A percentile compares a stretch with the other conserved stretches of the same genome.
phyloP scores from a whole-genome alignment of 768 basidiomycete species.

The Suillus variegatus region DNA sequence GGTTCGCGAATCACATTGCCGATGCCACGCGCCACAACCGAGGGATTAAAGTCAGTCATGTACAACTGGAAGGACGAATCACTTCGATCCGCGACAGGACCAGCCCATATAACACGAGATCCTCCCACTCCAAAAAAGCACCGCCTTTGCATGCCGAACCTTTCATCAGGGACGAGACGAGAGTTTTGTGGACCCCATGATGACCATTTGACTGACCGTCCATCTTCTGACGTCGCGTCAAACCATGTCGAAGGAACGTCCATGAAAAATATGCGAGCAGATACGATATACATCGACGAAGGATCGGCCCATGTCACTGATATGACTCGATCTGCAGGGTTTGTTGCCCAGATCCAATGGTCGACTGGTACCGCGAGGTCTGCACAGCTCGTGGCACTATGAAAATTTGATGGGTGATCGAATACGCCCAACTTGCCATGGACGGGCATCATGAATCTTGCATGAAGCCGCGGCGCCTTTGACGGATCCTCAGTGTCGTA shows the following conservation, averaged over 20 bases:
- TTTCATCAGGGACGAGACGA: background rate
- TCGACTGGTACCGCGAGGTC: background rate
- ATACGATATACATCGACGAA: background rate
- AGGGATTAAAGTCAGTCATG: background rate
- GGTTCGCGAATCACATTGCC: background rate
- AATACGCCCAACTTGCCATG: background rate
- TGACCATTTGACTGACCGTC: background rate
- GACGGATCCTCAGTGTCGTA: background rate
- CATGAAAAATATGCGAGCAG: background rate
- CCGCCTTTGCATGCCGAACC: background rate
- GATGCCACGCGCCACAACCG: background rate
- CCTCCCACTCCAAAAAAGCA: background rate
- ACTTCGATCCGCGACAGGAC: background rate
- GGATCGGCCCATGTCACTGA: background rate
- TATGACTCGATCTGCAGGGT: background rate
- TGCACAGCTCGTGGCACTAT: background rate
- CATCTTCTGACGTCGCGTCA: background rate
- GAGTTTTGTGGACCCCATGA: background rate
- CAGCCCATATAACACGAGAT: background rate
- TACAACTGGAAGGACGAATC: background rate
- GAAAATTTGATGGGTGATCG: background rate
- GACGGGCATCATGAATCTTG: background rate
- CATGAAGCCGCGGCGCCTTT: background rate
- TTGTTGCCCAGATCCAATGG: background rate
- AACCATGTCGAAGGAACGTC: background rate